Base-by-base conservation (phyloP, 345 rosid species). In the Hypericum androsaemum region DNA sequence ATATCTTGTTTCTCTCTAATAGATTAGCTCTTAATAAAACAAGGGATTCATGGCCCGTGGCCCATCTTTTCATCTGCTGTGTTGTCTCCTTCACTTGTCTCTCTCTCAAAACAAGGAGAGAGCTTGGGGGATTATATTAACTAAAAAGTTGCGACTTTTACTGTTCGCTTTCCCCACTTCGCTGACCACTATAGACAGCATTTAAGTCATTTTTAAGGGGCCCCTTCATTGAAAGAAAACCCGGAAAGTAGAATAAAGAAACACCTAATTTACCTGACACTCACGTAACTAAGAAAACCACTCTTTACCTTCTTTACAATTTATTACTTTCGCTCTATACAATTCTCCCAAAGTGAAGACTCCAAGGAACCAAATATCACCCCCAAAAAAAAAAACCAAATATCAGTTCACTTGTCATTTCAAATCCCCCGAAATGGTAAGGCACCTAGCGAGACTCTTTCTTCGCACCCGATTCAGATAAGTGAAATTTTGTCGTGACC, bases 151-250 rank as follows among this genome's bases (percentile, higher is more conserved):
- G 12, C 8, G 39, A 53, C 77, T 62, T 74, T 60, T 58, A 74
- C 92, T 79, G 80, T 79, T 67, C 22, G 13, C 89, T 81, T 83
- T 79, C 75, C 94, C 69, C 28, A 64, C 78, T 78, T 73, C 75
- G 62, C 77, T 69, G 81, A 73, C 81, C 84, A 69, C 68, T 60
- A 74, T 72, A 79, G 74, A 71, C 64, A 58, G 68, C 60, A 52
- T 57, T 38, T 50, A 14, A 1, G 64, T 59, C 53, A 52, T 47
- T 53, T 56, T 71, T 55, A 55, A 52, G 50, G 51, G 43, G 43
- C 65, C 60, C 62, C 53, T 50, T n/a, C 35, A 13, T 37, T 17
- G 48, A 12, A 32, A 54, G 14, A 6, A 40, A 32, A 1, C 12
- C 12, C 4, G 32, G n/a, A 45, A 6, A 12, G 50, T 57, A 15